phyloP scores from a whole-genome alignment of 345 rosid genomes.

The Hypericum androsaemum region DNA sequence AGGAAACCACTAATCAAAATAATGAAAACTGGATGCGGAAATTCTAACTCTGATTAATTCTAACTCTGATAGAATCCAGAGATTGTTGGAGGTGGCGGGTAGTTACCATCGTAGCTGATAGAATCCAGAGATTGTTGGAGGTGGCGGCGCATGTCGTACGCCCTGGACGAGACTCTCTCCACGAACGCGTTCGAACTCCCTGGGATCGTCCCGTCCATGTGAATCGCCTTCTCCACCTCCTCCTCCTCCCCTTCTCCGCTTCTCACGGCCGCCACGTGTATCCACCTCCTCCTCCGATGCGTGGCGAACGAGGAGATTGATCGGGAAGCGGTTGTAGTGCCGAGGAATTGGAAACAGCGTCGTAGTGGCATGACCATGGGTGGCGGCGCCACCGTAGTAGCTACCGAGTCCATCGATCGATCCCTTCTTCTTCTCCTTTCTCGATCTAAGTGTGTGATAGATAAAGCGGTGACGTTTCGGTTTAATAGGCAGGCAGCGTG shows the following conservation, averaged over 20 bases:
- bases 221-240: slow-evolving; percentile 79
- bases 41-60: too few relatives aligned
- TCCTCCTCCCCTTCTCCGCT: slow-evolving; percentile 29
- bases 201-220: slow-evolving; percentile 87
- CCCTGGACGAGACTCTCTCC: slow-evolving; percentile 83
- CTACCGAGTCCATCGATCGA: too few relatives aligned
- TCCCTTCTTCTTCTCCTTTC: too few relatives aligned
- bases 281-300: slow-evolving; percentile 14
- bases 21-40: neutral
- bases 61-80: too few relatives aligned
- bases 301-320: slow-evolving; percentile 28
- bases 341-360: slow-evolving; percentile 15
- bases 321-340: slow-evolving; percentile 18
- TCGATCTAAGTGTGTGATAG: too few relatives aligned
- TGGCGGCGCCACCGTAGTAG: too few relatives aligned
- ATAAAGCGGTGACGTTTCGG: too few relatives aligned
- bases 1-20: slow-evolving; percentile 4
- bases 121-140: slow-evolving; percentile 70
- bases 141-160: slow-evolving; percentile 89
- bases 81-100: neutral
- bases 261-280: neutral
- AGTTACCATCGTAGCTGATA: slow-evolving; percentile 84
- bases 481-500: too few relatives aligned
- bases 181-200: slow-evolving; percentile 75
- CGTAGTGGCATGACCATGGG: neutral